Conservation (phyloP, 2,329 filamentous ascomycete species). For the Trichoderma sp. region DNA sequence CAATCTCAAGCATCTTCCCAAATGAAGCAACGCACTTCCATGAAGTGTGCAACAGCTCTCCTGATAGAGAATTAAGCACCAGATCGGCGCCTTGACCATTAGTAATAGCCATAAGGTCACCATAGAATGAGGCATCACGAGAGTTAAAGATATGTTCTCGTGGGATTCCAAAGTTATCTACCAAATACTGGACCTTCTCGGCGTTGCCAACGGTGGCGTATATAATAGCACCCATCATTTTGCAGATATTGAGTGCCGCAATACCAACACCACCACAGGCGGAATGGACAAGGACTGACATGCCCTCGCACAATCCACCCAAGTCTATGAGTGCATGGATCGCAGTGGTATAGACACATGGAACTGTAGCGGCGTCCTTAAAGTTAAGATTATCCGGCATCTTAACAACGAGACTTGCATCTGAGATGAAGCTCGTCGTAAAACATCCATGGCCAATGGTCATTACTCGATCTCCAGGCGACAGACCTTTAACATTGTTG, state of each 20-base stretch:
- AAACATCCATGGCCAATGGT: not conserved
- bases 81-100: slow-evolving; percentile 34
- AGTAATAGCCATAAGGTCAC: slow-evolving; percentile 29
- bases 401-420: slow-evolving; percentile 11
- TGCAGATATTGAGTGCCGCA: slow-evolving; percentile 1
- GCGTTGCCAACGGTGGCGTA: slow-evolving; percentile 35
- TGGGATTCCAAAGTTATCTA: slow-evolving; percentile 31
- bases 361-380: slow-evolving; percentile 31
- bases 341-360: slow-evolving; percentile 32
- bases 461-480: slow-evolving; percentile 36
- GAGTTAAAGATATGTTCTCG: slow-evolving; percentile 35
- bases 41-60: slow-evolving; percentile 40
- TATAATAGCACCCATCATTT: slow-evolving; percentile 22
- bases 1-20: slow-evolving; percentile 46
- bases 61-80: slow-evolving; percentile 41
- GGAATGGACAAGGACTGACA: slow-evolving; percentile 12
- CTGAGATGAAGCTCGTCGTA: not conserved
- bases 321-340: slow-evolving; percentile 24
- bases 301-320: slow-evolving; percentile 23
- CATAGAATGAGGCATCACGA: slow-evolving; percentile 32
- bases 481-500: slow-evolving; percentile 22
- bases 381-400: slow-evolving; percentile 32
- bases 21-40: slow-evolving; percentile 45
- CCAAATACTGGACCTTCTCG: slow-evolving; percentile 36
- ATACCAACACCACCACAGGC: slow-evolving; percentile 18